phyloP scores from a whole-genome alignment of 1,284 basidiomycete species.

The Vanrija pseudolonga region DNA sequence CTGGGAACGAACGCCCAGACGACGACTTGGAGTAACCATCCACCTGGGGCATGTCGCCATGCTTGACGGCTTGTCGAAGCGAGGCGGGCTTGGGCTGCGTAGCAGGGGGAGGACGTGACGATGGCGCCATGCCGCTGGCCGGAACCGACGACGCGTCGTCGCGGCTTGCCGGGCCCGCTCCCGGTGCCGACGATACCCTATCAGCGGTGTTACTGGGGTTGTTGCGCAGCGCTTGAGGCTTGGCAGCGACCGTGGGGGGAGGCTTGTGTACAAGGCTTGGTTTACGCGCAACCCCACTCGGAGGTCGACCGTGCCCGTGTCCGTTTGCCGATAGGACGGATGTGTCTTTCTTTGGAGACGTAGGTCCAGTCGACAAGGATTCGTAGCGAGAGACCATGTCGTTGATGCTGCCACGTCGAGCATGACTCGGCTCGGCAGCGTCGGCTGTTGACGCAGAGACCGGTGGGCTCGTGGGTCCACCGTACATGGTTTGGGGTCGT shows the following conservation, averaged over 20 bases:
- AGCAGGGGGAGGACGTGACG: neutral
- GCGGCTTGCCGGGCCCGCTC: no score
- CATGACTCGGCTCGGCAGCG: slow-evolving; percentile 12
- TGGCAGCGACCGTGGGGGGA: slow-evolving; percentile 28
- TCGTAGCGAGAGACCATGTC: slow-evolving; percentile 44
- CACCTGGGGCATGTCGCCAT: slow-evolving; percentile 15
- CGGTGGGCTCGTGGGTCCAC: neutral
- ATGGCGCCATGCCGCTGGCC: no score
- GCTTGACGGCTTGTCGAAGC: slow-evolving; percentile 6
- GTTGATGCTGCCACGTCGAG: slow-evolving; percentile 42
- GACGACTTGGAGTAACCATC: slow-evolving; percentile 25
- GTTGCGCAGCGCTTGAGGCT: slow-evolving; percentile 28
- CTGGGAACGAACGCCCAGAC: slow-evolving; percentile 33
- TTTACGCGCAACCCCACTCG: no score
- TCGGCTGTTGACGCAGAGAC: neutral
- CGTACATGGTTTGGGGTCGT: slow-evolving; percentile 9
- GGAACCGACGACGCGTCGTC: no score
- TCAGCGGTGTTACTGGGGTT: neutral
- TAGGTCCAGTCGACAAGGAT: slow-evolving; percentile 11
- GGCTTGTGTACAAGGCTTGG: no score
- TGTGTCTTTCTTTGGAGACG: neutral
- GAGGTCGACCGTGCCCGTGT: no score
- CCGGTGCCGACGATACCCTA: no score
- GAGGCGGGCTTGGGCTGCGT: slow-evolving; percentile 5
- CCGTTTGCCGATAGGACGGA: no score